Base-by-base conservation (phyloP, 2,329 filamentous ascomycete species). In the Botryotinia narcissicola region DNA sequence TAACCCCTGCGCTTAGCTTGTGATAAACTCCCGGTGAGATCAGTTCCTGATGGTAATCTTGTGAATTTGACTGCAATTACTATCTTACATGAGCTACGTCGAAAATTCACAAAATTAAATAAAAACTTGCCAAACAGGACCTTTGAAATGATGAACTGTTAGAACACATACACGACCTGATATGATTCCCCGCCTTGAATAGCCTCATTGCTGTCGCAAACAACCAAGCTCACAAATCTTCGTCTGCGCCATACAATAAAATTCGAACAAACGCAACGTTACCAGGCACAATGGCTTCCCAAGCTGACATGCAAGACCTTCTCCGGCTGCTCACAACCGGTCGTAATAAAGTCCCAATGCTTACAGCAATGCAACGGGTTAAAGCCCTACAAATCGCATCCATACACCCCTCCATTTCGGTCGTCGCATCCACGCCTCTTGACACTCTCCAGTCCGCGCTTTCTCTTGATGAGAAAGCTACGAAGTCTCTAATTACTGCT, bases 301-400 rank as follows among this genome's bases (percentile, higher is more conserved):
- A 70, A 35, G 29, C 86, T 1, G 88, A 91, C 76, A 81, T 91
- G 35, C 88, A 90, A 77, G 88, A 89, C 78, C 84, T 91, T 25
- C 83, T 91, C 71, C 87, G 88, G 64, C 84, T 90, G 72, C 82
- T 91, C 76, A 90, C 87, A 5, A 84, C 85, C 64, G 80, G 80
- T 14, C 78, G 80, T 32, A 87, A 88, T 71, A 90, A 88, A 78
- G 82, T 89, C 70, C 83, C 88, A 5, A 88, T 90, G 82, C 84
- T 90, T 80, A 85, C 85, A 71, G 88, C 88, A 40, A 87, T 91
- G 85, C 81, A 83, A 61, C 86, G 89, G 75, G 84, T 90, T 73
- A 89, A 87, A 79, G 84, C 86, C 4, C 83, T 91, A 1, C 89
- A 91, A 79, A 78, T 82, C 3, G 86, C 85, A 60, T 85, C 86